These are phyloP conservation scores for Tieghemostelium lacteum DNA, from an alignment of 78 protist genomes.

Conservation along the genomic window DNA sequence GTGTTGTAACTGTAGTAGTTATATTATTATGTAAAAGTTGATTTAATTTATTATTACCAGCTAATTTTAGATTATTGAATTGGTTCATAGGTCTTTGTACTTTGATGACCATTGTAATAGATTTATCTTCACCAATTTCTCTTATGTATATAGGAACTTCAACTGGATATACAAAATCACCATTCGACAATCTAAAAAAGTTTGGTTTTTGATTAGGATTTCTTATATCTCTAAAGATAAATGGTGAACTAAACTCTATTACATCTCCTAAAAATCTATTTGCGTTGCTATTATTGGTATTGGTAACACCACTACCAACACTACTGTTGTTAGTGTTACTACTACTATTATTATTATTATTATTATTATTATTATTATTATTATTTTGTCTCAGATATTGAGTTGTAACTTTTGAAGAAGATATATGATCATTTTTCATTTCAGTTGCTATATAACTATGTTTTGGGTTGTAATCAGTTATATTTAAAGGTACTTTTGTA, in stretches of 20 bases:
- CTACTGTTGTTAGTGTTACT: conserved; percentile 7
- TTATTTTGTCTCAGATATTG: conserved; percentile 54
- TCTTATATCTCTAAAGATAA: conserved; percentile 35
- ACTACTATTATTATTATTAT: neutral
- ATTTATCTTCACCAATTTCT: conserved; percentile 73
- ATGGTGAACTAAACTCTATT: conserved; percentile 62
- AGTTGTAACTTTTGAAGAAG: conserved; percentile 52
- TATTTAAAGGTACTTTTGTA: conserved; percentile 29
- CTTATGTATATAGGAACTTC: conserved; percentile 65
- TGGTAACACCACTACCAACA: neutral
- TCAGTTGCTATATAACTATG: conserved; percentile 67
- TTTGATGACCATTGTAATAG: conserved; percentile 39
- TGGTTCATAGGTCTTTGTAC: conserved; percentile 32
- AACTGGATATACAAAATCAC: conserved; percentile 66
- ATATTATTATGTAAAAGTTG: conserved; percentile 2
- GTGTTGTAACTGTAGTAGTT: neutral
- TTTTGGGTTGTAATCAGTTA: conserved; percentile 70
- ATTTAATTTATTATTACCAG: conserved; percentile 30
- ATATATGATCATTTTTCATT: conserved; percentile 61
- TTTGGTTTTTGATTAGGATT: conserved; percentile 60
- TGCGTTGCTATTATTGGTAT: neutral
- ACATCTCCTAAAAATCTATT: conserved; percentile 34
- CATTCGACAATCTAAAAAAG: conserved; percentile 70
- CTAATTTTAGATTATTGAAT: neutral
- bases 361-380: neutral